Evolutionary conservation across 257 asterid species (phyloP).

Genomic region (Phtheirospermum japonicum): DNA sequence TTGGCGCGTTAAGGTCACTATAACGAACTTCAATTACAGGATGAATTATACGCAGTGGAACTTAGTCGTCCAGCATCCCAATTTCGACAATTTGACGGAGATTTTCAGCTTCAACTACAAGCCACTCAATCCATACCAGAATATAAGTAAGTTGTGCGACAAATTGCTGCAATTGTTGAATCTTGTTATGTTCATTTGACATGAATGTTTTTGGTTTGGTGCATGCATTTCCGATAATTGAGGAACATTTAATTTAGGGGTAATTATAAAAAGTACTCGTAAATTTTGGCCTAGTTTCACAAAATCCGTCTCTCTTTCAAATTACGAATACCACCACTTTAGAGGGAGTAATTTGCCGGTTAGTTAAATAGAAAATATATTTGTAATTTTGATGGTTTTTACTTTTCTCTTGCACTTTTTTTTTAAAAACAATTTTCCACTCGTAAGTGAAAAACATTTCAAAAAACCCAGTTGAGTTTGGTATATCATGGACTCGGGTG

Average conservation of each 20-base stretch:
- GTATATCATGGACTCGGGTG: too few relatives aligned
- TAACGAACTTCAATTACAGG: constrained; percentile 57
- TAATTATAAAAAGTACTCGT: background rate
- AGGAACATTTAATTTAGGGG: background rate
- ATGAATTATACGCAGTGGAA: constrained; percentile 63
- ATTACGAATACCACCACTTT: background rate
- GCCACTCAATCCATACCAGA: constrained; percentile 53
- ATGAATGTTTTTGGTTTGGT: background rate
- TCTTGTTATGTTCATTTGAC: too few relatives aligned
- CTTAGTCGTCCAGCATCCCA: constrained; percentile 58
- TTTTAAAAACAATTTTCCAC: too few relatives aligned
- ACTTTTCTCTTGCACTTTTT: background rate
- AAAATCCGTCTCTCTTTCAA: background rate
- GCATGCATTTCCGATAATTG: background rate
- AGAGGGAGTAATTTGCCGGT: background rate
- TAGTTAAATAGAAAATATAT: too few relatives aligned
- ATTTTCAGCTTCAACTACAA: constrained; percentile 65
- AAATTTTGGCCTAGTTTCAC: background rate
- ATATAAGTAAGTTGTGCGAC: constrained; percentile 43
- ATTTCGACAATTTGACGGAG: constrained; percentile 57
- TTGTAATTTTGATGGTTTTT: background rate
- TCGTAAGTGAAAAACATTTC: too few relatives aligned
- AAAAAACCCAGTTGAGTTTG: too few relatives aligned
- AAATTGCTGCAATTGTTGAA: background rate
- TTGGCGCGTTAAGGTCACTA: constrained; percentile 56